Evolutionary conservation across 2,329 filamentous ascomycete species (phyloP).

Genomic region (Colletotrichum sidae): DNA sequence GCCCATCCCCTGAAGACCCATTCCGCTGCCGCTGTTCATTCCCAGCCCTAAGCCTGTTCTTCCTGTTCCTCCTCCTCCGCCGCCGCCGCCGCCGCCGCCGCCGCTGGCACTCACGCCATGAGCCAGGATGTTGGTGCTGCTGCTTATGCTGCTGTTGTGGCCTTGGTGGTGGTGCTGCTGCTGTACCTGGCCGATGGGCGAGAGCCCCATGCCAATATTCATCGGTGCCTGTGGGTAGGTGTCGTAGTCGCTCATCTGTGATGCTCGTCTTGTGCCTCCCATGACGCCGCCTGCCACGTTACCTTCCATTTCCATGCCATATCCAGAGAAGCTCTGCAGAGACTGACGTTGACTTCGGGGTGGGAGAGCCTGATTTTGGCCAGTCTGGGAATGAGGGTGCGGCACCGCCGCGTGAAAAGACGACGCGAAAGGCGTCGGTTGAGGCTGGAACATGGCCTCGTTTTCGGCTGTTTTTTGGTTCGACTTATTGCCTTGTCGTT

Average conservation of each 20-base stretch:
- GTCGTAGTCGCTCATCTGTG: conserved; percentile 18
- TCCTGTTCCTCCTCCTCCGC: no score
- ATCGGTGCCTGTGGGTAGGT: conserved; percentile 13
- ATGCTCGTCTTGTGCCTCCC: conserved; percentile 3
- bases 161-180: neutral
- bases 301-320: neutral
- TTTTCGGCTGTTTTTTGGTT: conserved; percentile 9
- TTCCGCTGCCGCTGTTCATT: neutral
- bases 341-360: neutral
- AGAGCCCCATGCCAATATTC: conserved; percentile 5
- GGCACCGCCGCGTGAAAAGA: conserved; percentile 48
- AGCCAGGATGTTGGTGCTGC: conserved; percentile 5
- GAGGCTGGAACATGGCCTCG: conserved; percentile 65
- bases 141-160: conserved; percentile 20
- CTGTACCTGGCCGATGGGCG: no score
- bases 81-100: no score
- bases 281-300: conserved; percentile 4
- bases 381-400: conserved; percentile 18
- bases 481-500: conserved; percentile 1
- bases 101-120: neutral
- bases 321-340: conserved; percentile 9
- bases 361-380: conserved; percentile 6
- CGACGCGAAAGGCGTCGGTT: conserved; percentile 60
- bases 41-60: neutral
- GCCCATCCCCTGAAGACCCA: neutral